Conservation (phyloP, 306 rosid genomes). For the Erythrophleum fordii region DNA sequence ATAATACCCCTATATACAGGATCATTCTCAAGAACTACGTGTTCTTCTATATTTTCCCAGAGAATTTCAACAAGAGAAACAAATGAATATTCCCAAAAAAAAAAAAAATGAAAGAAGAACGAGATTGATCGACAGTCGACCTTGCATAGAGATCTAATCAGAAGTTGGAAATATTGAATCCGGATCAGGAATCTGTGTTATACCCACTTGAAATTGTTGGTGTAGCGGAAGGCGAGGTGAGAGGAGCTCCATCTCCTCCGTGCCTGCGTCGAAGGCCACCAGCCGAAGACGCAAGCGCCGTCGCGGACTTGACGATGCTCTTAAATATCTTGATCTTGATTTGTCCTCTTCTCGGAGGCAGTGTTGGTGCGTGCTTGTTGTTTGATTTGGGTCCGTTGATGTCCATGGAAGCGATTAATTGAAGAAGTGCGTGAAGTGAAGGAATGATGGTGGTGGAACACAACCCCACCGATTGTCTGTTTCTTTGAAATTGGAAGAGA, state of each 20-base stretch:
- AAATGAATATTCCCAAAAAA: background rate
- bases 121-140: background rate
- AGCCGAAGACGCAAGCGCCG: conserved; percentile 15
- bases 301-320: conserved; percentile 7
- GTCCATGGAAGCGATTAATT: background rate
- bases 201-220: conserved; percentile 45
- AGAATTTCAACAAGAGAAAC: background rate
- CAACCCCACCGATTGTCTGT: too few relatives aligned
- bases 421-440: background rate
- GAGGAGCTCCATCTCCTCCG: background rate
- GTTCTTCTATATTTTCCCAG: background rate
- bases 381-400: background rate
- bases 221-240: conserved; percentile 42
- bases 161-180: background rate
- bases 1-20: background rate
- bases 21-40: background rate
- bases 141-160: too few relatives aligned
- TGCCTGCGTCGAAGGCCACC: background rate
- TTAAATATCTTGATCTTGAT: conserved; percentile 48
- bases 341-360: conserved; percentile 47
- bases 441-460: too few relatives aligned
- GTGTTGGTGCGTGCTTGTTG: background rate
- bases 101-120: background rate
- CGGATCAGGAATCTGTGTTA: background rate
- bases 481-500: background rate